Percentiles rank a stretch among this genome's conserved stretches.
Conservation (phyloP, 1,284 basidiomycete genomes). For the Cutaneotrichosporon sp. region DNA sequence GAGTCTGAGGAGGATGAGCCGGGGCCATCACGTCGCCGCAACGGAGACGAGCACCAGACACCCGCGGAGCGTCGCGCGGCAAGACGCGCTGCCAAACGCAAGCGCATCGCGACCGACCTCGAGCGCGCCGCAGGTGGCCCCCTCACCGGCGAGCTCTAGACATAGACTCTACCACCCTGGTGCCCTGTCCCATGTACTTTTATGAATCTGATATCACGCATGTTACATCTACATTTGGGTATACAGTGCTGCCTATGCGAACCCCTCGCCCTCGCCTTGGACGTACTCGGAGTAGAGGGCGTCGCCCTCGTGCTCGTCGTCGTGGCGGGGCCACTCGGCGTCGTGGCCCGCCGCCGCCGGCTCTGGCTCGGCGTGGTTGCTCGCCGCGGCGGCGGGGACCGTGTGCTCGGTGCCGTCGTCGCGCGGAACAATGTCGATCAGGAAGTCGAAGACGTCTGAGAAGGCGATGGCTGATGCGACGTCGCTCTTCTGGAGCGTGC, state of each 20-base stretch:
- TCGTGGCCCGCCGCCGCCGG: neutral
- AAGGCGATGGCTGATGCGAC: conserved; percentile 86
- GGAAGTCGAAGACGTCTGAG: conserved; percentile 74
- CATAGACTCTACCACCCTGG: neutral
- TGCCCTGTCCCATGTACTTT: neutral
- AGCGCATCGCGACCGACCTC: conserved; percentile 39
- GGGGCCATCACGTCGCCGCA: conserved; percentile 11
- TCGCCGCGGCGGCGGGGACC: neutral
- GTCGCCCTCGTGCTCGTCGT: conserved; percentile 19
- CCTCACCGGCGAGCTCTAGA: neutral
- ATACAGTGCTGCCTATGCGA: conserved; percentile 14
- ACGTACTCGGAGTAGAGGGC: conserved; percentile 28
- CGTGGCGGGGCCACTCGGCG: neutral
- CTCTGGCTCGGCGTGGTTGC: neutral
- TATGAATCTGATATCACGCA: neutral
- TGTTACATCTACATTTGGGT: conserved; percentile 2
- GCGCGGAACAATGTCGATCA: conserved; percentile 87
- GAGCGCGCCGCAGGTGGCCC: conserved; percentile 39
- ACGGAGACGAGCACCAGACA: neutral
- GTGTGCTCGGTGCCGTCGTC: conserved; percentile 42
- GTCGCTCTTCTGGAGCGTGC: conserved; percentile 85
- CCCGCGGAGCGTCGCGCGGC: conserved; percentile 11
- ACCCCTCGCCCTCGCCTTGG: conserved; percentile 23
- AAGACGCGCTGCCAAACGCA: conserved; percentile 24
- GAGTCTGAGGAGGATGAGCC: conserved; percentile 31